Evolutionary conservation across 2,329 filamentous ascomycete genomes (phyloP).

Genomic region (Neonectria faginata): DNA sequence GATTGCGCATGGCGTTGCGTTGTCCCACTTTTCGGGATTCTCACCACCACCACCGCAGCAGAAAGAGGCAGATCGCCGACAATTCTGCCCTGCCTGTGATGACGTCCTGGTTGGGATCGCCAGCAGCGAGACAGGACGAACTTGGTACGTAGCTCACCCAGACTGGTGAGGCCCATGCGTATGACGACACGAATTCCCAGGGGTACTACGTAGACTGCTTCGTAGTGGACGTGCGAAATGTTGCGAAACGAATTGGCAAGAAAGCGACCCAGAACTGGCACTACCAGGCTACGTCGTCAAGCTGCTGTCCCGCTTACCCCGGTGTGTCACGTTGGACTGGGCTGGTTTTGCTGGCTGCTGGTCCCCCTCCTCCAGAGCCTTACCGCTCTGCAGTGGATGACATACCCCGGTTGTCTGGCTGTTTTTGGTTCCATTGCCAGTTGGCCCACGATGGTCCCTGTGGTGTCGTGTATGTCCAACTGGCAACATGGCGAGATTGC

Average conservation of each 20-base stretch:
- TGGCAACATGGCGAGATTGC: constrained; percentile 15
- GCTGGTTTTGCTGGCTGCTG: constrained; percentile 24
- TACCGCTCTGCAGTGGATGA: constrained; percentile 28
- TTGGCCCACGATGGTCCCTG: constrained; percentile 27
- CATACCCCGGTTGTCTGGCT: constrained; percentile 19
- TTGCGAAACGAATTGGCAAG: background rate
- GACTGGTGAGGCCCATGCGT: constrained; percentile 15
- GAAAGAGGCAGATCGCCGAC: constrained; percentile 20
- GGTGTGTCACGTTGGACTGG: constrained; percentile 27
- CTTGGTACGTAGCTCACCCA: background rate
- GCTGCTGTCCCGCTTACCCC: constrained; percentile 18
- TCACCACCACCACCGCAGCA: constrained; percentile 13
- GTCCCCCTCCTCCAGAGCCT: constrained; percentile 21
- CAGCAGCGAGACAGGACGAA: constrained; percentile 21
- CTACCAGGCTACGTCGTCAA: background rate
- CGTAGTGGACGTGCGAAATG: constrained; percentile 1
- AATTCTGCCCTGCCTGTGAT: constrained; percentile 13
- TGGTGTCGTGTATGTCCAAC: constrained; percentile 26
- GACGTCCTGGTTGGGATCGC: constrained; percentile 20
- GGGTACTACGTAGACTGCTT: background rate
- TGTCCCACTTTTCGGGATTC: constrained; percentile 22
- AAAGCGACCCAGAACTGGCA: background rate
- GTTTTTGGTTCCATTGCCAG: constrained; percentile 17
- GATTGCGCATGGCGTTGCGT: constrained; percentile 28
- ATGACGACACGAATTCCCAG: constrained; percentile 26